Percentiles rank a stretch among this genome's conserved stretches.
Evolutionary conservation across 75 land plant genomes (phyloP).

Genomic region (Selaginella moellendorffii): DNA sequence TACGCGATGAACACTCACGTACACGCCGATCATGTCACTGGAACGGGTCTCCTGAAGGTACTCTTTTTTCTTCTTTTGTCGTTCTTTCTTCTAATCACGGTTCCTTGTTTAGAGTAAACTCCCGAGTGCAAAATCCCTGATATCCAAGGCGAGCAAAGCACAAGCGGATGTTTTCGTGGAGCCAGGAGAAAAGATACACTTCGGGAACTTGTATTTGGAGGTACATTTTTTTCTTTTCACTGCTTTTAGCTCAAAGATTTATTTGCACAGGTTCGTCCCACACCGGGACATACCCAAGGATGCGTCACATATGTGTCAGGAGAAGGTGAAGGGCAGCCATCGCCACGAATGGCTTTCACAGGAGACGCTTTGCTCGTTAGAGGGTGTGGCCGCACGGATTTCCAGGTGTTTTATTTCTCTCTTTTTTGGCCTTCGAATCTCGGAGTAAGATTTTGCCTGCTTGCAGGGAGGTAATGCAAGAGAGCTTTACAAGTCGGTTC

Average conservation of each 20-base stretch:
- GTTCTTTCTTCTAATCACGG: not conserved
- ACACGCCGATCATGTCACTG: slow-evolving; percentile 8
- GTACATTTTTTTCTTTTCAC: slow-evolving; percentile 1
- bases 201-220: slow-evolving; percentile 2
- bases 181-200: not conserved
- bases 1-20: slow-evolving; percentile 11
- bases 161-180: slow-evolving; percentile 1
- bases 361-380: slow-evolving; percentile 7
- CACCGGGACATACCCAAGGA: slow-evolving; percentile 6
- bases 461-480: slow-evolving; percentile 4
- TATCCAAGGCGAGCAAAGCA: slow-evolving; percentile 7
- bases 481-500: slow-evolving; percentile 2
- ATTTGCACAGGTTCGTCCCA: not conserved
- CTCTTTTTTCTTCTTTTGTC: not conserved
- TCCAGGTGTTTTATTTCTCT: not conserved
- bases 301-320: slow-evolving; percentile 3
- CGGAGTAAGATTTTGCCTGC: not conserved
- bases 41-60: slow-evolving; percentile 7
- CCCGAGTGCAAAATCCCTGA: not conserved
- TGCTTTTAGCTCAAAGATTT: no score
- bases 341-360: slow-evolving; percentile 4
- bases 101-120: not conserved
- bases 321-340: slow-evolving; percentile 4
- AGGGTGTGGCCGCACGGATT: slow-evolving; percentile 7
- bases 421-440: not conserved